These are phyloP conservation scores for Nemania sp. DNA, from an alignment of 2,329 filamentous ascomycete species.

Conservation along the genomic window DNA sequence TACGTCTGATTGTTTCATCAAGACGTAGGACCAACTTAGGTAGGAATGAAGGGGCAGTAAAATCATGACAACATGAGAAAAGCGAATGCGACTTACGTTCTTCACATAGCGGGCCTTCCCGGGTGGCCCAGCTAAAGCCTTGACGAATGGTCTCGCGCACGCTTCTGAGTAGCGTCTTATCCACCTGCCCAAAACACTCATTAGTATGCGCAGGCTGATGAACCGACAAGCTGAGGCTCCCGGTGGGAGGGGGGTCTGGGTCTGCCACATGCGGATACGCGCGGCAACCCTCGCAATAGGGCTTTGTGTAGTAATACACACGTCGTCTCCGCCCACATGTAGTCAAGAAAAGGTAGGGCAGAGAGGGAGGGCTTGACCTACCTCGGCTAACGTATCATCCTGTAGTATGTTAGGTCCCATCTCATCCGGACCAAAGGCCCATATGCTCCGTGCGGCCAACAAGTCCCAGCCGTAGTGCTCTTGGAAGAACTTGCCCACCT, in stretches of 20 bases:
- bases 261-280: slow-evolving; percentile 30
- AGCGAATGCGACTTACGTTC: slow-evolving; percentile 69
- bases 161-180: slow-evolving; percentile 84
- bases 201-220: slow-evolving; percentile 29
- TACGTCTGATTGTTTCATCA: slow-evolving; percentile 13
- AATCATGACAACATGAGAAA: slow-evolving; percentile 21
- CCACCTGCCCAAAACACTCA: slow-evolving; percentile 61
- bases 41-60: slow-evolving; percentile 13
- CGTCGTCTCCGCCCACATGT: slow-evolving; percentile 18
- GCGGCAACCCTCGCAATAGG: slow-evolving; percentile 28
- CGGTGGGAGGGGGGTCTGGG: slow-evolving; percentile 23
- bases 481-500: slow-evolving; percentile 96
- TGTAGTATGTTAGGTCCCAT: slow-evolving; percentile 93
- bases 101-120: slow-evolving; percentile 96
- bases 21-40: slow-evolving; percentile 5
- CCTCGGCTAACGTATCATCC: slow-evolving; percentile 91
- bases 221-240: slow-evolving; percentile 33
- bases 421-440: slow-evolving; percentile 97
- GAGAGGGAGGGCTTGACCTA: slow-evolving; percentile 43
- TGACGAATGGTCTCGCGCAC: slow-evolving; percentile 93
- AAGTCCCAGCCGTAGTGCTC: slow-evolving; percentile 97
- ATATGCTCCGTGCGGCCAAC: slow-evolving; percentile 90
- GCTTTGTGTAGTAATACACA: slow-evolving; percentile 34
- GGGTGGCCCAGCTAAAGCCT: slow-evolving; percentile 93
- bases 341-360: slow-evolving; percentile 18